Conservation (phyloP, 805 yeast genomes). For the Komagataella ulmi region DNA sequence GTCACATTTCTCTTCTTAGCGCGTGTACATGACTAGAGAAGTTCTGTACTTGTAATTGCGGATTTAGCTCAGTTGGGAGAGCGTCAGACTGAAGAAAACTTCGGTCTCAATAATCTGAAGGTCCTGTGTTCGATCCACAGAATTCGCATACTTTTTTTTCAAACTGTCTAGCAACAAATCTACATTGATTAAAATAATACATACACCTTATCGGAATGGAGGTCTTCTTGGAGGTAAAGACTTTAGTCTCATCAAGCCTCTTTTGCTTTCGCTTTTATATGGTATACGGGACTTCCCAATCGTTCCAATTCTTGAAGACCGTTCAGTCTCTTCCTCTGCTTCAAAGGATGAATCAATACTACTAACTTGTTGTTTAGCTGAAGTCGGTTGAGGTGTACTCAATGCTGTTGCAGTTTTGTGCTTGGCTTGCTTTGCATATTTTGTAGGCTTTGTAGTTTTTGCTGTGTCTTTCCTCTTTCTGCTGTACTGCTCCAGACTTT, state of each 20-base stretch:
- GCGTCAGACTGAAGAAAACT: constrained; percentile 1
- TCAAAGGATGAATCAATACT: background rate
- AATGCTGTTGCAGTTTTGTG: background rate
- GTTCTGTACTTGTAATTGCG: background rate
- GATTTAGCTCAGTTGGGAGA: constrained; percentile 1
- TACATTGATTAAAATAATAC: background rate
- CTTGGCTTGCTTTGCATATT: background rate
- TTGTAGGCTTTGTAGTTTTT: background rate
- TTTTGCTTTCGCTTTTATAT: background rate
- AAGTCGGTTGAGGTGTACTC: background rate
- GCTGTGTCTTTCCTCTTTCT: background rate
- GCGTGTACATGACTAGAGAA: background rate
- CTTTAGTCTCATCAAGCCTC: background rate
- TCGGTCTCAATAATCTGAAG: constrained; percentile 38
- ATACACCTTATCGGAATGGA: background rate
- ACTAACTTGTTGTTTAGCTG: background rate
- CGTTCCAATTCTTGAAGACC: background rate
- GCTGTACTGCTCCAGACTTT: background rate
- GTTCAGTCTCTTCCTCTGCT: background rate
- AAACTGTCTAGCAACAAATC: background rate
- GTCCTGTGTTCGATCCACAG: constrained; percentile 87
- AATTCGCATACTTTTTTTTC: constrained; percentile 30
- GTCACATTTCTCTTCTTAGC: too few species aligned
- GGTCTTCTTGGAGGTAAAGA: background rate
- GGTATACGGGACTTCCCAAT: background rate